Percentiles rank a stretch among this genome's conserved stretches.
These are phyloP conservation scores for Acer campestre DNA, from an alignment of 345 rosid genomes.

Conservation along the genomic window DNA sequence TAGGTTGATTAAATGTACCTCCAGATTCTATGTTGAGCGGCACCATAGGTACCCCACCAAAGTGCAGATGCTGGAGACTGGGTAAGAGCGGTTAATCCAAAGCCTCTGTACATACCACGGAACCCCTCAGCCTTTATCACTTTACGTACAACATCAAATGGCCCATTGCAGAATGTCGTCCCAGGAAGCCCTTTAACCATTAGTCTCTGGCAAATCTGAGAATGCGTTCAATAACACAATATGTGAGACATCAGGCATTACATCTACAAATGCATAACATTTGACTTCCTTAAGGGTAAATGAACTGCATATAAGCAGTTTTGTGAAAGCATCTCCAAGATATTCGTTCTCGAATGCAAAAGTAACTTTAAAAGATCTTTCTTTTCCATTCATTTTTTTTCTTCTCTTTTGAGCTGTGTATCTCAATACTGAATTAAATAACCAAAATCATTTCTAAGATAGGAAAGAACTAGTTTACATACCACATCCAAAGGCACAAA, in stretches of 20 bases:
- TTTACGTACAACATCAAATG: conserved; percentile 48
- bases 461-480: conserved; percentile 25
- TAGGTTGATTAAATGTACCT: conserved; percentile 32
- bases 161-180: conserved; percentile 45
- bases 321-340: conserved; percentile 1
- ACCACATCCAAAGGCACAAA: conserved; percentile 76
- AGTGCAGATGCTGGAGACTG: conserved; percentile 64
- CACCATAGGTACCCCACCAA: conserved; percentile 73
- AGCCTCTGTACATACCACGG: conserved; percentile 67
- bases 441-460: background rate
- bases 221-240: conserved; percentile 5
- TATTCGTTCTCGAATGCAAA: background rate
- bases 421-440: background rate
- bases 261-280: background rate
- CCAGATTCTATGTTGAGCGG: conserved; percentile 62
- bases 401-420: background rate
- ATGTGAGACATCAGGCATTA: background rate
- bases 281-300: background rate
- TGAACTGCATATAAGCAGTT: background rate
- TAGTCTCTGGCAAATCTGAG: conserved; percentile 58
- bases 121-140: conserved; percentile 53
- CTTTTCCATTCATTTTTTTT: background rate
- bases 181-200: conserved; percentile 74
- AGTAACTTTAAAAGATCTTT: background rate
- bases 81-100: conserved; percentile 54